Evolutionary conservation across 1,284 basidiomycete genomes (phyloP).

Genomic region (Ustilago sp.): DNA sequence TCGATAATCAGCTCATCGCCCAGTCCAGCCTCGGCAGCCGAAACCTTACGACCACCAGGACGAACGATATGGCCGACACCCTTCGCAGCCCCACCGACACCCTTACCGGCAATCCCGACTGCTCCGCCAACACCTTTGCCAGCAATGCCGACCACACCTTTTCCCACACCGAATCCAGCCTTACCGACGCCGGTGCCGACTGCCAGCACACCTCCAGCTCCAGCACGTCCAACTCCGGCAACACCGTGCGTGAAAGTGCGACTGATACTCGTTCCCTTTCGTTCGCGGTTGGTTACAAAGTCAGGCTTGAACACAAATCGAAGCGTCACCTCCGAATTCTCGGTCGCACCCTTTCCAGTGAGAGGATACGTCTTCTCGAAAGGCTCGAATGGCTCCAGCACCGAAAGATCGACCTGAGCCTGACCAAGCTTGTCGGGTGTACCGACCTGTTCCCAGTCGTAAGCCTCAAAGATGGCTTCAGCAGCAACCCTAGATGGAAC

Average conservation of each 20-base stretch:
- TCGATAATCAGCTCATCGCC: slow-evolving; percentile 28
- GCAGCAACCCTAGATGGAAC: slow-evolving; percentile 76
- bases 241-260: slow-evolving; percentile 66
- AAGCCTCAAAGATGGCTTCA: slow-evolving; percentile 83
- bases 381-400: slow-evolving; percentile 81
- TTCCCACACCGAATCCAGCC: slow-evolving; percentile 74
- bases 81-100: slow-evolving; percentile 65
- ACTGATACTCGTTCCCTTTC: slow-evolving; percentile 61
- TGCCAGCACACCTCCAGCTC: slow-evolving; percentile 75
- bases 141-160: slow-evolving; percentile 70
- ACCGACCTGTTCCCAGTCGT: slow-evolving; percentile 84
- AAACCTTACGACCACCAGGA: slow-evolving; percentile 29
- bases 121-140: slow-evolving; percentile 66
- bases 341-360: slow-evolving; percentile 72
- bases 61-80: slow-evolving; percentile 65
- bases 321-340: slow-evolving; percentile 80
- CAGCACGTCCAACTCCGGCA: slow-evolving; percentile 68
- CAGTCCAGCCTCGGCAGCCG: slow-evolving; percentile 18
- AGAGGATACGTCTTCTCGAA: slow-evolving; percentile 76
- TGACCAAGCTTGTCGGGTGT: slow-evolving; percentile 80
- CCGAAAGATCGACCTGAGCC: slow-evolving; percentile 79
- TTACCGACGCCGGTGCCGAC: slow-evolving; percentile 58
- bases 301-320: slow-evolving; percentile 87
- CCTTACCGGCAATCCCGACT: slow-evolving; percentile 68
- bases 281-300: slow-evolving; percentile 74